Percentiles rank a stretch among this genome's conserved stretches.
These are phyloP conservation scores for Phtheirospermum japonicum DNA, from an alignment of 257 asterid genomes.

Conservation along the genomic window DNA sequence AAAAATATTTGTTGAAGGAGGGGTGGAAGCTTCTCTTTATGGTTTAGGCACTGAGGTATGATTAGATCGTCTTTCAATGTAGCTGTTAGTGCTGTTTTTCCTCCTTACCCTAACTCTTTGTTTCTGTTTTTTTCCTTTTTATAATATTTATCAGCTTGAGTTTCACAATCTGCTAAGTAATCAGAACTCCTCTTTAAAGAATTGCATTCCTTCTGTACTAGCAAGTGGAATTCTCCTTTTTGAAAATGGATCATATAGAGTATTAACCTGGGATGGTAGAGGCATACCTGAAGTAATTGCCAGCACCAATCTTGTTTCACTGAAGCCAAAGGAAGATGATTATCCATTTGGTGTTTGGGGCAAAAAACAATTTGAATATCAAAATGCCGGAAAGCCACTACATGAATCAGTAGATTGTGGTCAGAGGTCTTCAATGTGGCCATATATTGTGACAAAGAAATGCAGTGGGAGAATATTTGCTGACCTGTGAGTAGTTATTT, in stretches of 20 bases:
- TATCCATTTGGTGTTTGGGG: constrained; percentile 86
- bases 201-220: constrained; percentile 65
- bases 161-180: constrained; percentile 57
- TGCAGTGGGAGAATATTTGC: constrained; percentile 87
- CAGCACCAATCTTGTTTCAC: constrained; percentile 38
- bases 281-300: constrained; percentile 60
- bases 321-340: constrained; percentile 42
- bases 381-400: constrained; percentile 47
- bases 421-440: constrained; percentile 57
- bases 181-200: constrained; percentile 63
- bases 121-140: constrained; percentile 6
- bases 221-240: constrained; percentile 80
- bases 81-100: constrained; percentile 18
- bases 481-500: constrained; percentile 62
- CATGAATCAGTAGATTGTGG: constrained; percentile 41
- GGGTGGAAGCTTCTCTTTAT: constrained; percentile 77
- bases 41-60: constrained; percentile 92
- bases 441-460: constrained; percentile 78
- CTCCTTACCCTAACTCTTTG: constrained; percentile 15
- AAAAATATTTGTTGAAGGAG: constrained; percentile 85
- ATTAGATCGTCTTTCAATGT: constrained; percentile 17
- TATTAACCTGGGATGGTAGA: constrained; percentile 82
- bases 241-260: constrained; percentile 59
- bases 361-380: constrained; percentile 60
- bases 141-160: constrained; percentile 60